phyloP scores from a whole-genome alignment of 2,329 filamentous ascomycete species.

The Colletotrichum paranaense region DNA sequence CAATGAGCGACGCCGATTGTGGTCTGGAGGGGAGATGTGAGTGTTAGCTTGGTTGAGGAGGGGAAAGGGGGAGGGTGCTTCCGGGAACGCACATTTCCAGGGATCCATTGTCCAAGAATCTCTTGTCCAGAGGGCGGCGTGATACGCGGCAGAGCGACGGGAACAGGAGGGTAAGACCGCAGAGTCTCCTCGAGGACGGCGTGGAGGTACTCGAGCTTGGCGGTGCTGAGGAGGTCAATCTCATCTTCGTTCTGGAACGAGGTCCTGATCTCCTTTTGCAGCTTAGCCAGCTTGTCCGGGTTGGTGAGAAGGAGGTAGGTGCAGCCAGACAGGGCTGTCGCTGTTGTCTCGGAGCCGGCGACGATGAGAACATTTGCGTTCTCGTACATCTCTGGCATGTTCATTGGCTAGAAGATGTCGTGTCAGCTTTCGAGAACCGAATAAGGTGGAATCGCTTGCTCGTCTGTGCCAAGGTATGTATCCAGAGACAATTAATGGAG shows the following conservation, averaged over 20 bases:
- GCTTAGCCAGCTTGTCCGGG: conserved; percentile 42
- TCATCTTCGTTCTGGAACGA: conserved; percentile 48
- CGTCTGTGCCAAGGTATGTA: neutral
- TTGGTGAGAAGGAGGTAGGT: conserved; percentile 45
- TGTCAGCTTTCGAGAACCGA: neutral
- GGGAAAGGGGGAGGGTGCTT: neutral
- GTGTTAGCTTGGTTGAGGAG: neutral
- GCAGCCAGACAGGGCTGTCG: conserved; percentile 43
- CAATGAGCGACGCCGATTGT: conserved; percentile 56
- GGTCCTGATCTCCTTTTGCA: conserved; percentile 51
- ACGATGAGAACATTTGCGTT: conserved; percentile 40
- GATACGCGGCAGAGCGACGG: conserved; percentile 41
- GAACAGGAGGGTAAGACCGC: conserved; percentile 50
- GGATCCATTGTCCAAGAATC: conserved; percentile 45
- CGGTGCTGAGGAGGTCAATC: conserved; percentile 47
- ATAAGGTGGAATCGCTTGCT: no score
- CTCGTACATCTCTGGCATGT: conserved; percentile 38
- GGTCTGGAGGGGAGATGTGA: conserved; percentile 44
- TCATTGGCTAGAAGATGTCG: conserved; percentile 16
- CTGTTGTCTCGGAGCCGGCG: conserved; percentile 50
- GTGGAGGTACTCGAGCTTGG: conserved; percentile 50
- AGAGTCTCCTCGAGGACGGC: conserved; percentile 56
- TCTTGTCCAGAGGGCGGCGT: conserved; percentile 45
- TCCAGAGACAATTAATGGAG: no score
- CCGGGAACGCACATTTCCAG: conserved; percentile 43